These are phyloP conservation scores for Suillus subaureus DNA, from an alignment of 768 basidiomycete genomes.

Conservation along the genomic window DNA sequence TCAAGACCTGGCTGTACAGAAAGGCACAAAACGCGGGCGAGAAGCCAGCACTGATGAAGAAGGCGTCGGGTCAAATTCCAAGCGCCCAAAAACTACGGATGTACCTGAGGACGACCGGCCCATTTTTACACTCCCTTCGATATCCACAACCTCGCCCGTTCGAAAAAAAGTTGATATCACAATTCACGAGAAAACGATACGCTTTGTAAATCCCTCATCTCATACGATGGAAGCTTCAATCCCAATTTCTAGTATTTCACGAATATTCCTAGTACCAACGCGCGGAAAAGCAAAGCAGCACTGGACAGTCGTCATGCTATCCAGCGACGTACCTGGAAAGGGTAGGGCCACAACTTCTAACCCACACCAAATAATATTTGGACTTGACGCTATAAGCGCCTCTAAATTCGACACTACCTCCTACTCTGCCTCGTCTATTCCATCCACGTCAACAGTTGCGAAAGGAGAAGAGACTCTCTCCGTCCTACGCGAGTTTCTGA, in stretches of 20 bases:
- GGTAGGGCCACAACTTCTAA: slow-evolving; percentile 38
- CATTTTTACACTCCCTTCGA: slow-evolving; percentile 58
- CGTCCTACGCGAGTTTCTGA: slow-evolving; percentile 53
- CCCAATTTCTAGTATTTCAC: slow-evolving; percentile 50
- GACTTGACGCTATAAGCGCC: slow-evolving; percentile 60
- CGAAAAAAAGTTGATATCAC: slow-evolving; percentile 77
- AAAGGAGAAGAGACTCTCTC: slow-evolving; percentile 60
- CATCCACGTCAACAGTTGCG: slow-evolving; percentile 33
- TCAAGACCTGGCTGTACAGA: slow-evolving; percentile 13
- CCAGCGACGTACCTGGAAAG: slow-evolving; percentile 54
- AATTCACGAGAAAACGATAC: slow-evolving; percentile 51
- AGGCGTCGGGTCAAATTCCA: slow-evolving; percentile 5
- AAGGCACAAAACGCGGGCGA: slow-evolving; percentile 26
- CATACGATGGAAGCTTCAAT: slow-evolving; percentile 51
- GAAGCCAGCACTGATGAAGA: slow-evolving; percentile 20
- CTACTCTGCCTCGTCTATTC: slow-evolving; percentile 29
- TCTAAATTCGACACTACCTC: slow-evolving; percentile 47
- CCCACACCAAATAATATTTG: slow-evolving; percentile 66
- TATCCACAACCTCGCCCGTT: slow-evolving; percentile 73
- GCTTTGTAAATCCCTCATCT: slow-evolving; percentile 53
- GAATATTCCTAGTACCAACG: slow-evolving; percentile 74
- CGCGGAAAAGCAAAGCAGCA: slow-evolving; percentile 72
- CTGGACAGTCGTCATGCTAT: slow-evolving; percentile 70
- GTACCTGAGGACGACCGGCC: slow-evolving; percentile 42
- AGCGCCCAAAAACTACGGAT: slow-evolving; percentile 22